These are phyloP conservation scores for Hordeum pubiflorum DNA, from an alignment of 202 grass and related monocot species.

Conservation along the genomic window DNA sequence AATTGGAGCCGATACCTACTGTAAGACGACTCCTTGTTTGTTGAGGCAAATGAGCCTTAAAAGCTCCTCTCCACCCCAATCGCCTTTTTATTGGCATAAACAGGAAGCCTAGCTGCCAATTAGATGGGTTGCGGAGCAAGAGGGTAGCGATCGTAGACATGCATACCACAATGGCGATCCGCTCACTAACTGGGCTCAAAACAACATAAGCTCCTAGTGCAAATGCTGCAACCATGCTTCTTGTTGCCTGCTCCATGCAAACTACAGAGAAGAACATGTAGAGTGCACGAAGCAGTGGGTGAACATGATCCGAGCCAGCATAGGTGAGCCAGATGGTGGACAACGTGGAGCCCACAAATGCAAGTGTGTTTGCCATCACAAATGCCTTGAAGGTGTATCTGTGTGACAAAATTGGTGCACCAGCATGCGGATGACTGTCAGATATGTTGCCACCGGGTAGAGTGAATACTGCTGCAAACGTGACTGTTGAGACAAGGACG, in stretches of 20 bases:
- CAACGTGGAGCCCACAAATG: slow-evolving; percentile 57
- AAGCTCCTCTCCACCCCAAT: slow-evolving; percentile 55
- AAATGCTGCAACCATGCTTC: slow-evolving; percentile 47
- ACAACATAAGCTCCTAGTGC: slow-evolving; percentile 53
- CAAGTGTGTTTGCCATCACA: slow-evolving; percentile 50
- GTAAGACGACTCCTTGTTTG: slow-evolving; percentile 48
- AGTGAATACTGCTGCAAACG: slow-evolving; percentile 64
- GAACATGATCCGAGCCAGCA: slow-evolving; percentile 34
- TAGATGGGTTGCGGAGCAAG: slow-evolving; percentile 47
- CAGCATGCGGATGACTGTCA: slow-evolving; percentile 41
- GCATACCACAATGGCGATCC: slow-evolving; percentile 34
- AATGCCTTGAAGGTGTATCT: slow-evolving; percentile 71
- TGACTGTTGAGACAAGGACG: slow-evolving; percentile 59
- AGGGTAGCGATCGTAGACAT: slow-evolving; percentile 36
- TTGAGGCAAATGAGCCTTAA: slow-evolving; percentile 38
- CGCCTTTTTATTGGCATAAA: slow-evolving; percentile 47
- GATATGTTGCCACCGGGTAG: slow-evolving; percentile 51
- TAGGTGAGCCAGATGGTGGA: slow-evolving; percentile 58
- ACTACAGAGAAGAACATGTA: slow-evolving; percentile 37
- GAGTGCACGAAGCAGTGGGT: slow-evolving; percentile 29
- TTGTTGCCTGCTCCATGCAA: slow-evolving; percentile 43
- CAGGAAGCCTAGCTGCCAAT: slow-evolving; percentile 38
- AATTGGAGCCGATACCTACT: slow-evolving; percentile 44
- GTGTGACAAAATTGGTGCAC: slow-evolving; percentile 45
- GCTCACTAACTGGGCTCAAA: slow-evolving; percentile 32